Percentiles rank a stretch among this genome's conserved stretches.
phyloP scores from a whole-genome alignment of 208 protist genomes.

The Trypanosoma lewisi region DNA sequence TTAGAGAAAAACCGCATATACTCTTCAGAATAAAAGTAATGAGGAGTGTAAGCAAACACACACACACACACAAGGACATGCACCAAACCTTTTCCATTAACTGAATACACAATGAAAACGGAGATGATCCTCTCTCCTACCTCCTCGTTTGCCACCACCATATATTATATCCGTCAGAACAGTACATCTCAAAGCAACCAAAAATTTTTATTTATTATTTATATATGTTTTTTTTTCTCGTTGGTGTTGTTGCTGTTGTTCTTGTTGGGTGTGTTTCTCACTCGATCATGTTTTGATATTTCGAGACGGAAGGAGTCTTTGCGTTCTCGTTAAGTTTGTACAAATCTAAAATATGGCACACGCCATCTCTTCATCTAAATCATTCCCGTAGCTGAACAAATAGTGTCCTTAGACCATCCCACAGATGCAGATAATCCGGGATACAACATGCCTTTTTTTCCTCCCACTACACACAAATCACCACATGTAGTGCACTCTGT shows the following conservation, averaged over 20 bases:
- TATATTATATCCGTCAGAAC: no score
- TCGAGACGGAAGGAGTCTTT: neutral
- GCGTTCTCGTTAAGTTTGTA: constrained; percentile 4
- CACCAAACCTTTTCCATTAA: neutral
- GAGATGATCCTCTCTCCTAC: neutral
- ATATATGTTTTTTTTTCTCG: neutral
- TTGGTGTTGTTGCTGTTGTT: neutral
- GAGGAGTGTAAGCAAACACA: neutral
- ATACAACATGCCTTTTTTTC: neutral
- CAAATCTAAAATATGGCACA: neutral
- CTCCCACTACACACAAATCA: neutral
- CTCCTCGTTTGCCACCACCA: no score
- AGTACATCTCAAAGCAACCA: constrained; percentile 6
- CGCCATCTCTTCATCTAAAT: neutral
- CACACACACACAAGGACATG: neutral
- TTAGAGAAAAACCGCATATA: no score
- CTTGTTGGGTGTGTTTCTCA: neutral
- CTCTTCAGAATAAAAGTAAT: no score
- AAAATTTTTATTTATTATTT: constrained; percentile 2
- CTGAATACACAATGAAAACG: neutral
- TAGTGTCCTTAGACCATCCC: neutral
- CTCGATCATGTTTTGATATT: neutral
- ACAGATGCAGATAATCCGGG: neutral
- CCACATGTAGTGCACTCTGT: no score
- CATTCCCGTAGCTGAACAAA: constrained; percentile 4